Percentiles rank a stretch among this genome's conserved stretches.
Conservation (phyloP, 139 green algal genomes). For the Haematococcus lacustris region DNA sequence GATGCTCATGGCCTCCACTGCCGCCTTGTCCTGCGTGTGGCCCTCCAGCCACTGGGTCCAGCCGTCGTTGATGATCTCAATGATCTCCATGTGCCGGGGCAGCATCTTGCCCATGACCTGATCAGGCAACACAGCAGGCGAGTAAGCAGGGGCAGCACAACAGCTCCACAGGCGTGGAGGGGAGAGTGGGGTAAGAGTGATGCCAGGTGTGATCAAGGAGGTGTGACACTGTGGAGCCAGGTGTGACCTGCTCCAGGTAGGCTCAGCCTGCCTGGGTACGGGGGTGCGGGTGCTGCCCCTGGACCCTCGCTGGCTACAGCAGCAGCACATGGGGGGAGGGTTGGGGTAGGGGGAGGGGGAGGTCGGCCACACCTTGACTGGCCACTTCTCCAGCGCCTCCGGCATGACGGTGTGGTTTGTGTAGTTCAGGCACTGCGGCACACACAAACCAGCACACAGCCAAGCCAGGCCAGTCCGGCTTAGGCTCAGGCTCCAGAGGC, state of each 20-base stretch:
- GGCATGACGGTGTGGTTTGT: constrained; percentile 99
- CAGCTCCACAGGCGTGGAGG: neutral
- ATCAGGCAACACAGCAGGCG: neutral
- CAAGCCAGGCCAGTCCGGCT: neutral
- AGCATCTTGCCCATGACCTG: constrained; percentile 86
- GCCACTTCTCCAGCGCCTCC: constrained; percentile 98
- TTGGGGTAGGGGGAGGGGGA: too few relatives aligned
- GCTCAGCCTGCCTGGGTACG: too few relatives aligned
- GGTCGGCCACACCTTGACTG: constrained; percentile 62
- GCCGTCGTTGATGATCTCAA: constrained; percentile 62
- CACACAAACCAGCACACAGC: neutral
- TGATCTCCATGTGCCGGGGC: constrained; percentile 95
- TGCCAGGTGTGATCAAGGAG: too few relatives aligned
- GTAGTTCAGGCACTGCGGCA: constrained; percentile 72
- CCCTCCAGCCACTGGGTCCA: constrained; percentile 46
- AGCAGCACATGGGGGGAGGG: too few relatives aligned
- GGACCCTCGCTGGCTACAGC: too few relatives aligned
- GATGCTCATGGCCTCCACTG: constrained; percentile 68
- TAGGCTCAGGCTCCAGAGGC: too few relatives aligned
- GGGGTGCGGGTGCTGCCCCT: too few relatives aligned
- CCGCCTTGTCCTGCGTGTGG: constrained; percentile 30
- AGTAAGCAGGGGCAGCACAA: neutral
- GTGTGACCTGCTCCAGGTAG: too few relatives aligned
- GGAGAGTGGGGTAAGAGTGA: neutral
- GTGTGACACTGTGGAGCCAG: too few relatives aligned